Evolutionary conservation across 1,284 basidiomycete species (phyloP), one percentile per base, ranked within the genome.

Genomic region (Phellopilus nigrolimitatus): DNA sequence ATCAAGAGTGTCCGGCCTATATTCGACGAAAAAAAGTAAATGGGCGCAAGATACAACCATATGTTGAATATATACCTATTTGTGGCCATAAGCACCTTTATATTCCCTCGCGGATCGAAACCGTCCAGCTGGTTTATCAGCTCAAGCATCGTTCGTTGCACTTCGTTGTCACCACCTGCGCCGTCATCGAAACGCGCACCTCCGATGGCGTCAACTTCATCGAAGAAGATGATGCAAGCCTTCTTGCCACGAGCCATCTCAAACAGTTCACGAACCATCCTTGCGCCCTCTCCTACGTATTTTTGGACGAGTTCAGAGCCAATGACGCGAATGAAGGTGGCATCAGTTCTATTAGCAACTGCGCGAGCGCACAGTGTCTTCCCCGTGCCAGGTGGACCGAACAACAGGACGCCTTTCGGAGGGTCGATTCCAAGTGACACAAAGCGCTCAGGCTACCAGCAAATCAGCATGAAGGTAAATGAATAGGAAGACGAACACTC

Each of bases 211-310:
- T 97, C 93, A 25, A 97, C 85, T 74, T 99, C 97, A 63, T 99
- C 97, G 62, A 99, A 99, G 75, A 99, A 99, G 67, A 99, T 98
- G 65, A 99, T 99, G 65, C 97, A 99, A 1, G 97, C 97, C 71
- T 98, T 99, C 76, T 99, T 99, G 60, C 88, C 89, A 55, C 97
- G 80, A 33, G 97, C 97, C 93, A 99, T 97, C 73, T 99, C 97
- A 70, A 99, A 99, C 54, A 99, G 74, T 66, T 99, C 97, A 53
- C 97, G 84, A 19, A 99, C 95, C 97, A 99, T 98, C 55, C 97
- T 80, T 1, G 97, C 97, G 56, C 97, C 97, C 69, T 99, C 97
- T 48, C 97, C 97, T 43, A 99, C 95, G 66, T 99, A 99, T 69
- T 99, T 99, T 69, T 99, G 97, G 22, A 99, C 97, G 6, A 99